These are phyloP conservation scores for Coniochaeta sp. DNA, from an alignment of 2,329 filamentous ascomycete genomes.

Conservation along the genomic window DNA sequence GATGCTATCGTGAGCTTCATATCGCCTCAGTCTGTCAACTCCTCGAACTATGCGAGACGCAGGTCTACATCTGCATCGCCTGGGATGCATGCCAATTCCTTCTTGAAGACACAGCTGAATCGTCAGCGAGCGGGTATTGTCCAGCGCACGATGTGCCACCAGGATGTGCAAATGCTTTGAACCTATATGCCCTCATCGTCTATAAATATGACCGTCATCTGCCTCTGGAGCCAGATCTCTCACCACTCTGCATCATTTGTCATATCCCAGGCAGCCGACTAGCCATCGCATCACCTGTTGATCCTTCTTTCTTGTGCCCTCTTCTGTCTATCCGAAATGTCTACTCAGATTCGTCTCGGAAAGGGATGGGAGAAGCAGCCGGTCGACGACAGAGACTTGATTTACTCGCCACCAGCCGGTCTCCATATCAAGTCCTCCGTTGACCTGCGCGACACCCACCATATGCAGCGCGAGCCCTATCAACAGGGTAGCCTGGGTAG, in stretches of 20 bases:
- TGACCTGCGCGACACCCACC: background rate
- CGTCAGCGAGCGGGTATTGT: background rate
- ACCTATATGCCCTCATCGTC: background rate
- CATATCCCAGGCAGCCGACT: background rate
- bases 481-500: background rate
- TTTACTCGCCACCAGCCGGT: background rate
- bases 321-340: background rate
- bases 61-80: background rate
- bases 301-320: background rate
- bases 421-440: background rate
- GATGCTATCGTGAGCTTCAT: background rate
- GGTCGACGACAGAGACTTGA: background rate
- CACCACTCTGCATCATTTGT: background rate
- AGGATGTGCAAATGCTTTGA: background rate
- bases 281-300: background rate
- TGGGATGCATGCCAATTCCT: background rate
- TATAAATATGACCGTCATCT: background rate
- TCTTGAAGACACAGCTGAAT: background rate
- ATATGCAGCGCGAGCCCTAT: background rate
- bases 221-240: background rate
- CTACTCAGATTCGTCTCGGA: background rate
- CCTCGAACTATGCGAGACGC: background rate
- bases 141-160: background rate
- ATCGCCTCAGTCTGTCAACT: background rate
- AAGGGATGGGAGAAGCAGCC: background rate